These are phyloP conservation scores for Trichoderma semiorbis DNA, from an alignment of 2,329 filamentous ascomycete species.

Conservation along the genomic window DNA sequence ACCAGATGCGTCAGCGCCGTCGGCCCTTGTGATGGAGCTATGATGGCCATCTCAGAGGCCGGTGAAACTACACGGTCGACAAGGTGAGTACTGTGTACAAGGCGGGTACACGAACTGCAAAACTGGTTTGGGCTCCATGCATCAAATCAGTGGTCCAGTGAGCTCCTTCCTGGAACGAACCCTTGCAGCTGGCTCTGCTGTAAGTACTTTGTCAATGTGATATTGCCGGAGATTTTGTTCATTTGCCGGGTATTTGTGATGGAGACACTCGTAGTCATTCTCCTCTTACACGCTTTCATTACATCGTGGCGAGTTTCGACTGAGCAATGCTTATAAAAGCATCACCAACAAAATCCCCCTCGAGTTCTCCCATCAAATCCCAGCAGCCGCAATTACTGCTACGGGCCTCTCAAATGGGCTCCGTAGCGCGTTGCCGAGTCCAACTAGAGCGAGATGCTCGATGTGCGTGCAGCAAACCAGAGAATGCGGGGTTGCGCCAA, in stretches of 20 bases:
- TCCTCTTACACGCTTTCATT: not conserved
- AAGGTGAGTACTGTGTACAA: not conserved
- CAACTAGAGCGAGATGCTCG: not conserved
- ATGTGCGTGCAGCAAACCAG: not conserved
- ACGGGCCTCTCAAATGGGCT: not conserved
- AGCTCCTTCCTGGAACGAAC: constrained; percentile 6
- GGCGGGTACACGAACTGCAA: not conserved
- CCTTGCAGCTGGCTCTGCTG: not conserved
- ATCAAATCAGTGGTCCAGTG: not conserved
- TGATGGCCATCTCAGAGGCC: not conserved
- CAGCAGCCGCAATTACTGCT: not conserved
- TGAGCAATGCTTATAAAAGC: not conserved
- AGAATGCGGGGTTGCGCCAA: constrained; percentile 17
- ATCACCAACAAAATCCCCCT: not conserved
- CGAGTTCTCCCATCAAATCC: not conserved
- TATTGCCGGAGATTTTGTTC: not conserved
- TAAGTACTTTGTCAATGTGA: not conserved
- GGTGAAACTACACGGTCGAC: too few species aligned
- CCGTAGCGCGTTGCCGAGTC: not conserved
- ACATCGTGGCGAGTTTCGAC: too few species aligned
- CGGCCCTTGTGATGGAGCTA: not conserved
- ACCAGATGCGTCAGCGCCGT: not conserved
- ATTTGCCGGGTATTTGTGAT: not conserved
- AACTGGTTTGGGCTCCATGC: not conserved
- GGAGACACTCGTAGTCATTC: not conserved